Evolutionary conservation across 208 protist species (phyloP).

Genomic region (Leishmania guyanensis): DNA sequence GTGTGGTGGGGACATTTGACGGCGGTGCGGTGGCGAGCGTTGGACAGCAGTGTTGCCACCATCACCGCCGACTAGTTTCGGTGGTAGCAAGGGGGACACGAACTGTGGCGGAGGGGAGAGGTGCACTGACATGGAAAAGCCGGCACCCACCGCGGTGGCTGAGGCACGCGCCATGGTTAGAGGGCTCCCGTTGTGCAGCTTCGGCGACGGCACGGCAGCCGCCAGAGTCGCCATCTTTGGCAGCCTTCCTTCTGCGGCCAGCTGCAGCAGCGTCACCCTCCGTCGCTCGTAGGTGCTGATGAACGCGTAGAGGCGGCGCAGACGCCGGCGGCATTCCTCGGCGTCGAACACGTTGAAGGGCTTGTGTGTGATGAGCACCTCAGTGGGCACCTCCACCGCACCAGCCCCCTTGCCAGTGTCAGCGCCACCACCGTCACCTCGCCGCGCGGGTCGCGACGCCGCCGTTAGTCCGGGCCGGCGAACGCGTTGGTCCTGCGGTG

Average conservation of each 20-base stretch:
- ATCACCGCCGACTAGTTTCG: background rate
- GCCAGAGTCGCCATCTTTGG: background rate
- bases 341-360: slow-evolving; percentile 63
- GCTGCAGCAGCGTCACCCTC: slow-evolving; percentile 27
- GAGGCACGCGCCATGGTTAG: background rate
- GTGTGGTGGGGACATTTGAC: background rate
- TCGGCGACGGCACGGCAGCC: background rate
- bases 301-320: slow-evolving; percentile 59
- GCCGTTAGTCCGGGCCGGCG: background rate
- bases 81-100: background rate
- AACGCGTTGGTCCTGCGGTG: background rate
- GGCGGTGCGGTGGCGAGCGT: slow-evolving; percentile 3
- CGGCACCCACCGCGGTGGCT: background rate
- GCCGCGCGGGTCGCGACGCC: background rate
- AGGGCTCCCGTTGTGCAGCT: background rate
- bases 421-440: background rate
- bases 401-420: background rate
- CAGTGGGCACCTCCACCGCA: slow-evolving; percentile 1
- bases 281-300: slow-evolving; percentile 34
- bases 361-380: slow-evolving; percentile 14
- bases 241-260: slow-evolving; percentile 21
- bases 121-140: background rate
- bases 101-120: slow-evolving; percentile 10
- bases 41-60: background rate
- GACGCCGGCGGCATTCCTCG: slow-evolving; percentile 54